Evolutionary conservation across 352 stramenopile species (phyloP).

Genomic region (Globisporangium paroecandrum): DNA sequence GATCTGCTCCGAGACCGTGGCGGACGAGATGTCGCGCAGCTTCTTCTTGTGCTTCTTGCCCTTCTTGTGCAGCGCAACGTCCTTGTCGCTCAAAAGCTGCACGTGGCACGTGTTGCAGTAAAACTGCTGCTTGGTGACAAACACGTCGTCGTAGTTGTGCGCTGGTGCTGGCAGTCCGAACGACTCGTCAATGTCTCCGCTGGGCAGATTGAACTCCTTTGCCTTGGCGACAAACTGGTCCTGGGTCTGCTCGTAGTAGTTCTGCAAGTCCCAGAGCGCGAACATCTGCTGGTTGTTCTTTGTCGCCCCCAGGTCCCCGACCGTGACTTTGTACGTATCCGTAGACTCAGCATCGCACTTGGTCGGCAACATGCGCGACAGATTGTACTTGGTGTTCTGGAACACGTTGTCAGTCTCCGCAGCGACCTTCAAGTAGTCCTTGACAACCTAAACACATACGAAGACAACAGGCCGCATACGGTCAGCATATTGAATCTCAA

Average conservation of each 20-base stretch:
- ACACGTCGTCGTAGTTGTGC: slow-evolving; percentile 40
- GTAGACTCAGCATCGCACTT: slow-evolving; percentile 39
- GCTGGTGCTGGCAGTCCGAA: slow-evolving; percentile 12
- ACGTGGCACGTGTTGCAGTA: slow-evolving; percentile 69
- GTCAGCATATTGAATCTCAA: neutral
- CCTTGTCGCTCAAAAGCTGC: slow-evolving; percentile 70
- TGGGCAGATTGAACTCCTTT: slow-evolving; percentile 25
- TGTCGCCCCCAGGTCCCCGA: slow-evolving; percentile 54
- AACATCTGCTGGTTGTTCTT: slow-evolving; percentile 75
- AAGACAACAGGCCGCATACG: neutral
- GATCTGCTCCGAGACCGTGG: slow-evolving; percentile 51
- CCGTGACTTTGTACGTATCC: slow-evolving; percentile 32
- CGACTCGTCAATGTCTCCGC: slow-evolving; percentile 33
- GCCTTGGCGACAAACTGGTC: slow-evolving; percentile 44
- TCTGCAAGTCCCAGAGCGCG: slow-evolving; percentile 57
- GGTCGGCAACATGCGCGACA: slow-evolving; percentile 77
- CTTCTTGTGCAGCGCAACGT: slow-evolving; percentile 68
- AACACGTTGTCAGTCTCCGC: slow-evolving; percentile 86
- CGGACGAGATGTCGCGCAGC: slow-evolving; percentile 39
- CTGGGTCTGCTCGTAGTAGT: slow-evolving; percentile 57
- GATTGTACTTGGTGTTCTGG: slow-evolving; percentile 91
- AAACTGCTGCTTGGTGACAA: slow-evolving; percentile 47
- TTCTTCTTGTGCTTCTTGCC: slow-evolving; percentile 86
- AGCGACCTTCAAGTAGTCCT: slow-evolving; percentile 66
- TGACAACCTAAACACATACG: slow-evolving; percentile 30